Percentiles rank a stretch among this genome's conserved stretches.
These are phyloP conservation scores for Dichomitus squalens DNA, from an alignment of 1,284 basidiomycete genomes.

Conservation along the genomic window DNA sequence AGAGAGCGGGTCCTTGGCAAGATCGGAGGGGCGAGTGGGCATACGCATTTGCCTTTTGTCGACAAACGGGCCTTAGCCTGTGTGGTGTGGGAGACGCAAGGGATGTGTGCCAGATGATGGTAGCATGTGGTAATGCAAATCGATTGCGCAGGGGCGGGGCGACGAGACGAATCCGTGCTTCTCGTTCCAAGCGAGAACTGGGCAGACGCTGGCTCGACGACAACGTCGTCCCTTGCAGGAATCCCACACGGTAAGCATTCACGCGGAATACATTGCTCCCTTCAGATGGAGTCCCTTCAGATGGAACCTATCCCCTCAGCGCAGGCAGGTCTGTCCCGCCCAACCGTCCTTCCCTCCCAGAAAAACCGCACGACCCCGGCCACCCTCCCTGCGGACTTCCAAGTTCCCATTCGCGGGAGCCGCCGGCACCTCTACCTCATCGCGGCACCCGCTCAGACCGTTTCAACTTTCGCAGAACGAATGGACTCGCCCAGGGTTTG, in stretches of 20 bases:
- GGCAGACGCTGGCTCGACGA: background rate
- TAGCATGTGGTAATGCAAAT: slow-evolving; percentile 17
- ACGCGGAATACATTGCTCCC: background rate
- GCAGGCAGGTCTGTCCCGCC: background rate
- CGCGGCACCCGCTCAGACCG: too few relatives aligned
- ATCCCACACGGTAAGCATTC: background rate
- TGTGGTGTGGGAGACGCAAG: slow-evolving; percentile 3
- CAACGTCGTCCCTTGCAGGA: background rate
- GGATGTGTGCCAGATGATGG: slow-evolving; percentile 12
- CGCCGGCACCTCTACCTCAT: too few relatives aligned
- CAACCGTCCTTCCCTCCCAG: background rate
- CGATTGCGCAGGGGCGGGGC: slow-evolving; percentile 10
- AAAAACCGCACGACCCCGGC: background rate
- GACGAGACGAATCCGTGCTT: slow-evolving; percentile 1
- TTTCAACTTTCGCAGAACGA: too few relatives aligned
- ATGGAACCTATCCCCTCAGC: background rate
- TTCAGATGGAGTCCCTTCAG: slow-evolving; percentile 15
- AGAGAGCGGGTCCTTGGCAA: slow-evolving; percentile 16
- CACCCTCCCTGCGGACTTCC: background rate
- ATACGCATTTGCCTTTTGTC: slow-evolving; percentile 1
- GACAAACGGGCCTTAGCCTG: background rate
- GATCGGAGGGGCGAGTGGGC: background rate
- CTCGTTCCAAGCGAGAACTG: background rate
- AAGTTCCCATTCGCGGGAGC: too few relatives aligned
- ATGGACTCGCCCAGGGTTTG: too few relatives aligned